Percentiles rank a stretch among this genome's conserved stretches.
These are phyloP conservation scores for Vigna hirtella DNA, from an alignment of 306 rosid species.

Conservation along the genomic window DNA sequence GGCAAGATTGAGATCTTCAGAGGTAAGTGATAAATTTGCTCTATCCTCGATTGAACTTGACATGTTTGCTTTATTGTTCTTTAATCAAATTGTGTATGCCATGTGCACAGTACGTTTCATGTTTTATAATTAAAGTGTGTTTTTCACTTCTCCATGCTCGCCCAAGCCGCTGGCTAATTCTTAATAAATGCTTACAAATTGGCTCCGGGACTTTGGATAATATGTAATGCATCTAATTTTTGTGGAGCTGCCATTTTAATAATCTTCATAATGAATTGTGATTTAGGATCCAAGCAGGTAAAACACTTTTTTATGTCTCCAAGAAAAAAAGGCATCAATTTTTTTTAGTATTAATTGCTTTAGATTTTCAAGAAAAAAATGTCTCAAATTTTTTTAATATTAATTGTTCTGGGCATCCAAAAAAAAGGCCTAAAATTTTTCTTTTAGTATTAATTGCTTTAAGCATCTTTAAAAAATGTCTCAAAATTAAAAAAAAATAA, in stretches of 20 bases:
- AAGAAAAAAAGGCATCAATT: too few relatives aligned
- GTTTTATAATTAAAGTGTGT: not conserved
- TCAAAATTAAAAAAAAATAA: too few relatives aligned
- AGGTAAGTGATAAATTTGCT: constrained; percentile 59
- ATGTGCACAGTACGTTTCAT: not conserved
- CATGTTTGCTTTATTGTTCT: constrained; percentile 32
- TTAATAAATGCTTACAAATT: constrained; percentile 22
- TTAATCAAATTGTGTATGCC: not conserved
- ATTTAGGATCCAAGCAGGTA: too few relatives aligned
- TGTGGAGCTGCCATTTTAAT: not conserved
- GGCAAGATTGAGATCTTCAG: constrained; percentile 71
- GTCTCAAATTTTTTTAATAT: too few relatives aligned
- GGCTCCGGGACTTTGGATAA: not conserved
- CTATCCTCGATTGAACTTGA: constrained; percentile 22
- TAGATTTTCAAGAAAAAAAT: too few relatives aligned
- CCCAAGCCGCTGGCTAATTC: not conserved
- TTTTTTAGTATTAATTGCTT: too few relatives aligned
- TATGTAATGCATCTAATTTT: not conserved
- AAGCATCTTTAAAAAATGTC: too few relatives aligned
- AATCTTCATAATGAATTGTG: not conserved
- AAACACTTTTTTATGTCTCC: too few relatives aligned
- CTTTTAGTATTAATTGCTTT: too few relatives aligned
- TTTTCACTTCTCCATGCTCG: constrained; percentile 32
- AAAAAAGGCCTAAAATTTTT: too few relatives aligned
- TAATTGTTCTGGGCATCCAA: too few relatives aligned